Conservation (phyloP, 306 rosid species). For the Morella rubra region DNA sequence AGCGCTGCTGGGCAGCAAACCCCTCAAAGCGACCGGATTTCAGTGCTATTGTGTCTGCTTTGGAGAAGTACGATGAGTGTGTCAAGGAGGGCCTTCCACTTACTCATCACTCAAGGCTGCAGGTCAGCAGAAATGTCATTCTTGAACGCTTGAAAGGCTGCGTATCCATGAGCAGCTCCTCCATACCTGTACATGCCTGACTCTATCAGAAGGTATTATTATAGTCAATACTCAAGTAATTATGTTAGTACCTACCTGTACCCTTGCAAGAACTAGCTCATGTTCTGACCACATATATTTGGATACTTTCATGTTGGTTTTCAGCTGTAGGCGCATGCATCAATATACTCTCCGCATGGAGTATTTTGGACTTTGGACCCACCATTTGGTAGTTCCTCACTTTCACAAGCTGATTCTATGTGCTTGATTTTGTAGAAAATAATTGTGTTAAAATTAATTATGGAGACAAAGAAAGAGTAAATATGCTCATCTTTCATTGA, state of each 20-base stretch:
- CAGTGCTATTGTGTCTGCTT: conserved; percentile 69
- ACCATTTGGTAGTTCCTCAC: not conserved
- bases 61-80: conserved; percentile 90
- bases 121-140: conserved; percentile 62
- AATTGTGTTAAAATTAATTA: not conserved
- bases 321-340: conserved; percentile 2
- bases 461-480: not conserved
- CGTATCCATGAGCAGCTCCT: conserved; percentile 63
- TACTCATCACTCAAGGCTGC: conserved; percentile 61
- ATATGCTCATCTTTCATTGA: not conserved
- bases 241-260: conserved; percentile 19
- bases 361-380: not conserved
- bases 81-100: conserved; percentile 97
- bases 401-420: conserved; percentile 8
- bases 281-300: conserved; percentile 37
- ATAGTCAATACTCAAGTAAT: conserved; percentile 9
- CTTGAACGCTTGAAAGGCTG: conserved; percentile 80
- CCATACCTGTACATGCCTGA: conserved; percentile 88
- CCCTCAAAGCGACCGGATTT: conserved; percentile 97
- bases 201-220: conserved; percentile 35
- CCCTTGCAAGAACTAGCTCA: conserved; percentile 26
- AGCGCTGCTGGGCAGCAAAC: conserved; percentile 91
- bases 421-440: not conserved
- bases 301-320: conserved; percentile 20
- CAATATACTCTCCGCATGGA: conserved; percentile 13